These are phyloP conservation scores for Waltiozyma sp. DNA, from an alignment of 1,139 yeast genomes.

Conservation along the genomic window DNA sequence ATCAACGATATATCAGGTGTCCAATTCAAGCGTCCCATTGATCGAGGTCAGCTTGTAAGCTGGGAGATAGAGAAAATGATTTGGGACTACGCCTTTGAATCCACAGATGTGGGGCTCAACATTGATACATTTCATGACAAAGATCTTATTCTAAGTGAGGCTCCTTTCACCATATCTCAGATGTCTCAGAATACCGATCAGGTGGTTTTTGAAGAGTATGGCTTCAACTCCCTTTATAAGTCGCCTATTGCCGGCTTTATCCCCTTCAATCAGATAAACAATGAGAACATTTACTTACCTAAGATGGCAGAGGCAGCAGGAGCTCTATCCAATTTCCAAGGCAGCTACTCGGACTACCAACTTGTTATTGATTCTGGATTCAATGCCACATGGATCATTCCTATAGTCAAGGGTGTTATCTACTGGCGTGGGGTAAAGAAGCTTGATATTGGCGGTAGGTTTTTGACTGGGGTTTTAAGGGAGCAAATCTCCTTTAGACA, in stretches of 20 bases:
- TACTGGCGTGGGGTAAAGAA: slow-evolving; percentile 72
- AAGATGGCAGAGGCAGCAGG: slow-evolving; percentile 6
- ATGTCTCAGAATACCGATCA: slow-evolving; percentile 83
- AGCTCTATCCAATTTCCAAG: slow-evolving; percentile 1
- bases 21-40: slow-evolving; percentile 70
- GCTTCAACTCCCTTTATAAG: slow-evolving; percentile 44
- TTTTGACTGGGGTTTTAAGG: slow-evolving; percentile 69
- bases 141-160: slow-evolving; percentile 36
- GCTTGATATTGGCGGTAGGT: slow-evolving; percentile 65
- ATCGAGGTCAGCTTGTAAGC: slow-evolving; percentile 76
- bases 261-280: slow-evolving; percentile 45
- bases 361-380: slow-evolving; percentile 84
- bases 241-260: slow-evolving; percentile 53
- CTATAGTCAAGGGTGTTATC: slow-evolving; percentile 70
- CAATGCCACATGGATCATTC: slow-evolving; percentile 79
- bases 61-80: slow-evolving; percentile 92
- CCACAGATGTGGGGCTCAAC: slow-evolving; percentile 23
- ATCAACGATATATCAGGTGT: slow-evolving; percentile 72
- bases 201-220: slow-evolving; percentile 89
- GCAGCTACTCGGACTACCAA: slow-evolving; percentile 45
- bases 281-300: slow-evolving; percentile 16
- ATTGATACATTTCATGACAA: slow-evolving; percentile 22
- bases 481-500: slow-evolving; percentile 86
- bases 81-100: slow-evolving; percentile 70
- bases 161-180: slow-evolving; percentile 76